Evolutionary conservation across 768 basidiomycete species (phyloP), one percentile per base, ranked within the genome.

Genomic region (Amanita polypyramis): DNA sequence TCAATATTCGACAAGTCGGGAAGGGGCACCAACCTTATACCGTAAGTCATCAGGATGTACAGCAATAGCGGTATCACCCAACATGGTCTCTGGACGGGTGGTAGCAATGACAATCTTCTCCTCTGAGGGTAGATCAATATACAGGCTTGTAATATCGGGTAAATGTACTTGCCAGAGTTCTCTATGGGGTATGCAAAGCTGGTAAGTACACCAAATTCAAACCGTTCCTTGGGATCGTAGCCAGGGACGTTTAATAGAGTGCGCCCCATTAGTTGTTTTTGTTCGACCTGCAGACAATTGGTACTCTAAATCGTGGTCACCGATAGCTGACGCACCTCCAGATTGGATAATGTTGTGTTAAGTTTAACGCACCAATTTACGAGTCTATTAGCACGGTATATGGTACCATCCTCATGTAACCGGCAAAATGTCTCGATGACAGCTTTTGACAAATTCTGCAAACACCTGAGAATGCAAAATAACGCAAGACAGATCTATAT

Each of bases 281-380:
- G 90, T 39, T 98, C 95, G 55, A 98, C 93, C 86, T 89, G 54
- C 2, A 44, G 14, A 34, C 21, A 14, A 48, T 43, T 14, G 33
- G 5, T 15, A 14, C 19, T 11, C n/a, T n/a, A n/a, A n/a, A n/a
- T n/a, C 32, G 19, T 33, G 20, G 41, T 20, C 20, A 5, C 43
- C n/a, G 40, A 21, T 4, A 17, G 15, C 0, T 17, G 4, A 52
- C 66, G 46, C 37, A 86, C 89, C 78, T 98, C 96, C 44, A 99
- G 74, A 64, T 97, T 98, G n/a, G 95, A 98, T 2, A 99, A 70
- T 0, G 95, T 95, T 1, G 96, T 99, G 62, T 97, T 96, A 51
- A 99, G 70, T 62, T 80, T 77, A 40, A 92, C 88, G 69, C 96
- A 99, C 95, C 96, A 98, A 59, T 98, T 96, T 51, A 98, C 95